phyloP scores from a whole-genome alignment of 495 filamentous ascomycete genomes.

The Penicillium desertorum region DNA sequence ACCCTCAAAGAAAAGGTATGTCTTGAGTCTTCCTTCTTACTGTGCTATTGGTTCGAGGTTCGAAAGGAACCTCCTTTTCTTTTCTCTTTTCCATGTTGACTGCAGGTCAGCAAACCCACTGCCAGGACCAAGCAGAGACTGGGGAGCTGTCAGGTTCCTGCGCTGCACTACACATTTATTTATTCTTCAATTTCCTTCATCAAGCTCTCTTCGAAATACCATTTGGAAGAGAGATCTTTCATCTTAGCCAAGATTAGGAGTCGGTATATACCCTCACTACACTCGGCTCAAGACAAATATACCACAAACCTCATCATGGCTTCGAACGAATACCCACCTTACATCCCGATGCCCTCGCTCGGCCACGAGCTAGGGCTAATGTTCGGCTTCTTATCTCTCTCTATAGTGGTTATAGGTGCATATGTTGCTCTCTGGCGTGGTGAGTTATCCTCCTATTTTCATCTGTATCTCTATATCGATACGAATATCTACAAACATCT shows the following conservation, averaged over 20 bases:
- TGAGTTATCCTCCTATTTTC: constrained; percentile 16
- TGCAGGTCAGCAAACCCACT: background rate
- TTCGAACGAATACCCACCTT: constrained; percentile 28
- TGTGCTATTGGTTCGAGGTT: background rate
- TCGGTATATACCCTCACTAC: background rate
- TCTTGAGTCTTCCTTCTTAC: background rate
- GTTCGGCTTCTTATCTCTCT: constrained; percentile 42
- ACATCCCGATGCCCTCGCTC: constrained; percentile 34
- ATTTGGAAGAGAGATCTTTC: background rate
- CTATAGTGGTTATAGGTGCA: constrained; percentile 36
- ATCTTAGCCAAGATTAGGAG: background rate
- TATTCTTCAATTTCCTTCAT: background rate
- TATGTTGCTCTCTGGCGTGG: constrained; percentile 43
- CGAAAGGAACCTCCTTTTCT: too few relatives aligned
- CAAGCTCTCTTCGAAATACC: background rate
- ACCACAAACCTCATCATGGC: background rate
- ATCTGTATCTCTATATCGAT: background rate
- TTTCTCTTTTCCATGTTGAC: background rate
- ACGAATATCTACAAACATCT: background rate
- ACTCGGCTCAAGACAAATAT: background rate
- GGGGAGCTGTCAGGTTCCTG: background rate
- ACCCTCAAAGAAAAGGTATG: background rate
- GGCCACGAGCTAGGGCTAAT: constrained; percentile 45
- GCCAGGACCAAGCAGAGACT: background rate
- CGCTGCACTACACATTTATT: background rate